Evolutionary conservation across 176 grass and related monocot genomes (phyloP).

Genomic region (Eragrostis nindensis): DNA sequence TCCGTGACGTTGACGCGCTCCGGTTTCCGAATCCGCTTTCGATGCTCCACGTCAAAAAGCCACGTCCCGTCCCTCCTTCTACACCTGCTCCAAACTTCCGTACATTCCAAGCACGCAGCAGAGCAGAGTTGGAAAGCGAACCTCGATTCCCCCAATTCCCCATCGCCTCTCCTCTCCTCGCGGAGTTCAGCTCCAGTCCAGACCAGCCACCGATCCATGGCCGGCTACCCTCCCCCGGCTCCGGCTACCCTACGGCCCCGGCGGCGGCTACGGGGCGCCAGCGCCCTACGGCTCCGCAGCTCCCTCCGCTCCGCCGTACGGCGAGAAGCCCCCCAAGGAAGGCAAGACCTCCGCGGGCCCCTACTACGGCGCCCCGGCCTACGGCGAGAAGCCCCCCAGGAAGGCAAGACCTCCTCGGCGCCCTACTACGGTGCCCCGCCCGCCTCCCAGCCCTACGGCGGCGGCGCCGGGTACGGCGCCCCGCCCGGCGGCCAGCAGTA

Average conservation of each 20-base stretch:
- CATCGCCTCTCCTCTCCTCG: neutral
- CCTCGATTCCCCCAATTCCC: neutral
- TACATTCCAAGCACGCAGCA: too few species aligned
- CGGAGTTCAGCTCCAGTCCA: neutral
- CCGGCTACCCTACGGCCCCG: conserved; percentile 43
- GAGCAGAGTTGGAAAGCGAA: neutral
- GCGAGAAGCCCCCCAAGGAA: conserved; percentile 53
- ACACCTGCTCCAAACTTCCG: too few species aligned
- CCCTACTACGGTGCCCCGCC: conserved; percentile 10
- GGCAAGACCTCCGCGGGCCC: conserved; percentile 30
- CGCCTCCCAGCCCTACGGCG: neutral
- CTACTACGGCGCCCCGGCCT: conserved; percentile 26
- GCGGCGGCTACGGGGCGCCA: conserved; percentile 27
- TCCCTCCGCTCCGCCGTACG: conserved; percentile 35
- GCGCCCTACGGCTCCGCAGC: conserved; percentile 19
- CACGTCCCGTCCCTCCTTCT: too few species aligned
- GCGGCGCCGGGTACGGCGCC: conserved; percentile 2
- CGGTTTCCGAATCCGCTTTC: too few species aligned
- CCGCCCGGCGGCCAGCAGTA: conserved; percentile 26
- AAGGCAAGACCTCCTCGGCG: too few species aligned
- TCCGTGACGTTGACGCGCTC: too few species aligned
- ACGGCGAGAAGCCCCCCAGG: neutral
- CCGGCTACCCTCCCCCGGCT: conserved; percentile 31
- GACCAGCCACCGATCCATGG: neutral
- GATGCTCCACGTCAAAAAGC: too few species aligned